Evolutionary conservation across 257 asterid species (phyloP), one percentile per base, ranked within the genome.

Genomic region (Coffea eugenioides): DNA sequence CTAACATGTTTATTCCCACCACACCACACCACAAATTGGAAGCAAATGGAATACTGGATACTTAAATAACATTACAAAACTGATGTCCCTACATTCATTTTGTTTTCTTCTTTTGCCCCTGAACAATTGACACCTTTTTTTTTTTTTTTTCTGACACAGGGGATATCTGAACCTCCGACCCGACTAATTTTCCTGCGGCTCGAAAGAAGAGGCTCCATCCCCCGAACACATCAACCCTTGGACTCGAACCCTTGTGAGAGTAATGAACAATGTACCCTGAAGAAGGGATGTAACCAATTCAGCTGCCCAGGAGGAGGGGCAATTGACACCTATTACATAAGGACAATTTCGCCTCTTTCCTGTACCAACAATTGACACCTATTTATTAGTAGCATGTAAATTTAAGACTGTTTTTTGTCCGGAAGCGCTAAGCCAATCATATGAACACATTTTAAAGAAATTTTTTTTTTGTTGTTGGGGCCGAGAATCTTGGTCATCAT

Each of bases 251-350:
- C 31, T 27, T 0, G 31, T 27, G 31, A 27, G 31, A 27, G 31
- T 27, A 27, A 27, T 27, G 31, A 0, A 27, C 31, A 27, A 27
- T 27, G 31, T 27, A 27, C 31, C 31, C 31, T 27, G 31, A 27
- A 27, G 31, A 27, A 27, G 31, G 31, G 31, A 27, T 27, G 31
- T 27, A 27, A 27, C 31, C 31, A 27, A 27, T 27, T 27, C 31
- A 27, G 31, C 31, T n/a, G n/a, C n/a, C n/a, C n/a, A n/a, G n/a
- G n/a, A 27, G 31, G 31, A 27, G 31, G 31, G 31, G 31, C 6
- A 78, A 69, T 61, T 23, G 20, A 52, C 76, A 69, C 80, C 80
- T 68, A 74, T 54, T 12, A 31, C 46, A 74, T 4, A 15, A 16
- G 56, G 34, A 43, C 27, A 10, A 73, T 13, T 56, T 62, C 57